A percentile compares a stretch with the other conserved stretches of the same genome.
Conservation (phyloP, 1,139 yeast species). For the Yarrowia galli region DNA sequence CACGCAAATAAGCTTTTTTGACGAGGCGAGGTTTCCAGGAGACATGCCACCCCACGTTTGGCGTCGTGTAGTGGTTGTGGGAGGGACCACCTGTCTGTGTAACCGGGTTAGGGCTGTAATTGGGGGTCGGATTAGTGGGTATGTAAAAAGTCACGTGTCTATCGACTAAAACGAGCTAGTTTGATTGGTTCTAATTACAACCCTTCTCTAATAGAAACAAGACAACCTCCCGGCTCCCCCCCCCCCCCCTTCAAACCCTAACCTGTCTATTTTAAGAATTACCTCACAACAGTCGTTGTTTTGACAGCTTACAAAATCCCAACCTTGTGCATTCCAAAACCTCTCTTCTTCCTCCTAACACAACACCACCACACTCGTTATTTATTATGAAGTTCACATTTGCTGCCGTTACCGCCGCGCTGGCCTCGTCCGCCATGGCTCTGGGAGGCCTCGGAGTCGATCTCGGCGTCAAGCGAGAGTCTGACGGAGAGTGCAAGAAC, state of each 20-base stretch:
- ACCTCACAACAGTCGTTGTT: conserved; percentile 16
- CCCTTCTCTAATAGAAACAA: no score
- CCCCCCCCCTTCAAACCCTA: neutral
- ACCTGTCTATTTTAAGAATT: conserved; percentile 32
- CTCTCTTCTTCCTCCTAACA: conserved; percentile 5
- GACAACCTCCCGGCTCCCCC: neutral
- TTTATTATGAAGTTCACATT: conserved; percentile 38
- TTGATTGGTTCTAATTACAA: no score
- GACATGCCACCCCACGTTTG: conserved; percentile 22
- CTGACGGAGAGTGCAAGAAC: conserved; percentile 73
- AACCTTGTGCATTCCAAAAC: conserved; percentile 18
- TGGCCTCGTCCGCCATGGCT: conserved; percentile 37
- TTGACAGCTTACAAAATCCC: conserved; percentile 27
- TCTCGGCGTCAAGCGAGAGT: conserved; percentile 72
- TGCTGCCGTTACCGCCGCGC: conserved; percentile 35
- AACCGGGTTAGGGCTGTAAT: neutral
- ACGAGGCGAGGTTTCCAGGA: neutral
- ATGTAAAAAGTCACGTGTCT: neutral
- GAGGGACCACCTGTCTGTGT: no score
- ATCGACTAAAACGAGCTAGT: no score
- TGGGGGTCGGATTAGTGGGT: neutral
- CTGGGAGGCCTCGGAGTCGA: conserved; percentile 61
- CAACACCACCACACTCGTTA: conserved; percentile 36
- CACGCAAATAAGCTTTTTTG: neutral
- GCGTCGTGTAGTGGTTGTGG: neutral